Conservation (phyloP, 441 rosid genomes). For the Pelargonium australe region DNA sequence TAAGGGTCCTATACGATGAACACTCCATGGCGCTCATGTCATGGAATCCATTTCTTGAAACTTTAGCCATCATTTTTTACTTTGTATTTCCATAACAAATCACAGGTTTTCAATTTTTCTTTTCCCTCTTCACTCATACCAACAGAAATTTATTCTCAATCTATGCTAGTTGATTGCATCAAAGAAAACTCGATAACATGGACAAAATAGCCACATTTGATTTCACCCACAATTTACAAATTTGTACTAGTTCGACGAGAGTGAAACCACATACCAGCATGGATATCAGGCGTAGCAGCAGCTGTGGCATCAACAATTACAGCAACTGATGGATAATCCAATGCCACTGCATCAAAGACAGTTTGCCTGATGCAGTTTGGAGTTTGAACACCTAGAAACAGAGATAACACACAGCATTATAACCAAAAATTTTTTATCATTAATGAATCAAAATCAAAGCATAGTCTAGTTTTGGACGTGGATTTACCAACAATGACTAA, state of each 20-base stretch:
- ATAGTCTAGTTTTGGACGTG: neutral
- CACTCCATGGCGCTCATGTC: no score
- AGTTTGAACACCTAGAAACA: constrained; percentile 65
- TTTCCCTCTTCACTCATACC: neutral
- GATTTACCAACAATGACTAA: constrained; percentile 55
- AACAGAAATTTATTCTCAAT: neutral
- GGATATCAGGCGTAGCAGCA: constrained; percentile 71
- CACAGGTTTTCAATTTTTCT: no score
- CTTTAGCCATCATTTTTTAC: no score
- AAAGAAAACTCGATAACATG: neutral
- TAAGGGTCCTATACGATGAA: no score
- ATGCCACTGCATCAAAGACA: constrained; percentile 69
- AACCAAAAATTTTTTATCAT: neutral
- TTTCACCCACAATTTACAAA: neutral
- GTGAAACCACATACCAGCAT: constrained; percentile 34
- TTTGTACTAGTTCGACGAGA: neutral
- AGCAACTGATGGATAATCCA: constrained; percentile 49
- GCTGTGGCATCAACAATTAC: constrained; percentile 79
- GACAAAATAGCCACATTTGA: neutral
- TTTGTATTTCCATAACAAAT: no score
- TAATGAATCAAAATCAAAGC: neutral
- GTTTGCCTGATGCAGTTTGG: constrained; percentile 86
- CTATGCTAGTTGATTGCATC: neutral
- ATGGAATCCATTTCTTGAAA: no score
- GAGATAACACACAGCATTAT: neutral